Conservation (phyloP, 1,284 basidiomycete genomes). For the Mycena citricolor region DNA sequence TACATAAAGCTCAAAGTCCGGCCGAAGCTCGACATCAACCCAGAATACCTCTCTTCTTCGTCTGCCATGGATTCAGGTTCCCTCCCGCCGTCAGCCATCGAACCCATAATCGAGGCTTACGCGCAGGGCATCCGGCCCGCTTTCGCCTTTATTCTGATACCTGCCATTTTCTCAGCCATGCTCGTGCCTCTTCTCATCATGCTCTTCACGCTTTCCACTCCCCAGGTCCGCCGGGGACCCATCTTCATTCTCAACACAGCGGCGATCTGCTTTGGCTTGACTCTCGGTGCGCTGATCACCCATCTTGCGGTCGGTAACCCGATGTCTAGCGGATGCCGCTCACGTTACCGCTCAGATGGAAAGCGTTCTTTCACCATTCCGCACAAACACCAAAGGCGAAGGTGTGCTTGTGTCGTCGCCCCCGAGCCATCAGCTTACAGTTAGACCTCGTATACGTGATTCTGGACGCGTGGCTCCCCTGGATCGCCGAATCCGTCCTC, state of each 20-base stretch:
- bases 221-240: not conserved
- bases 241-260: slow-evolving; percentile 4
- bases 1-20: too few species aligned
- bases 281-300: not conserved
- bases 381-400: not conserved
- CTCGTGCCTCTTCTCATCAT: slow-evolving; percentile 4
- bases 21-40: too few species aligned
- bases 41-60: too few species aligned
- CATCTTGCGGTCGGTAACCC: not conserved
- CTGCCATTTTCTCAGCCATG: not conserved
- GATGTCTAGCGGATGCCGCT: not conserved
- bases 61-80: too few species aligned
- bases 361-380: slow-evolving; percentile 3
- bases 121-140: slow-evolving; percentile 2
- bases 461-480: not conserved
- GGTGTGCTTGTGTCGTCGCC: not conserved
- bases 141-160: not conserved
- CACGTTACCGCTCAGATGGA: not conserved
- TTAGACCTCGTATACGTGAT: not conserved
- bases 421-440: too few species aligned
- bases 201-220: slow-evolving; percentile 6
- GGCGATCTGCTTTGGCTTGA: not conserved
- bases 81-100: too few species aligned
- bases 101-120: slow-evolving; percentile 7
- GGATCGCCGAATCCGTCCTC: slow-evolving; percentile 6